Percentiles rank a stretch among this genome's conserved stretches.
phyloP scores from a whole-genome alignment of 169 alveolate genomes.

The Plasmodium vivax region DNA sequence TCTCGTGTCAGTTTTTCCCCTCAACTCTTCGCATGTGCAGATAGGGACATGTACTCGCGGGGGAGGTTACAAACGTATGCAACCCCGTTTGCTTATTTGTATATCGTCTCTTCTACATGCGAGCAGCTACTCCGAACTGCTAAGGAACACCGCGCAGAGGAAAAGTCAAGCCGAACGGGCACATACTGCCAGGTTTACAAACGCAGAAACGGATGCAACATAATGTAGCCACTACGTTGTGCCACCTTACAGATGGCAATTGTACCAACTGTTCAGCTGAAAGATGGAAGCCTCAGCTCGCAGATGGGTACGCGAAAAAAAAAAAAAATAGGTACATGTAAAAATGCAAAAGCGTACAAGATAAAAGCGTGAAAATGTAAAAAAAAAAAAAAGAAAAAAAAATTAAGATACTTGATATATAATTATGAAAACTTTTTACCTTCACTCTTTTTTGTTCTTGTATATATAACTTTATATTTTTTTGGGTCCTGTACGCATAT shows the following conservation, averaged over 20 bases:
- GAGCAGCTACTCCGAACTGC: background rate
- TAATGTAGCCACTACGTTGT: background rate
- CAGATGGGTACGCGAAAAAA: background rate
- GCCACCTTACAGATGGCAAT: background rate
- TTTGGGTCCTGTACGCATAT: background rate
- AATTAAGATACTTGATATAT: background rate
- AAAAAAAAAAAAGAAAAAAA: background rate
- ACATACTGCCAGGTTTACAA: background rate
- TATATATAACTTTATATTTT: background rate
- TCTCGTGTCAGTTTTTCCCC: background rate
- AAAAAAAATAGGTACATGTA: background rate
- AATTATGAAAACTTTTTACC: background rate
- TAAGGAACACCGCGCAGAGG: background rate
- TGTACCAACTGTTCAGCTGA: background rate
- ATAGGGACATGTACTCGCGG: background rate
- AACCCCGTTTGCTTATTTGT: background rate
- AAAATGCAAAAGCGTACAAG: background rate
- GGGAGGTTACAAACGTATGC: background rate
- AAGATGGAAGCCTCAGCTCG: background rate
- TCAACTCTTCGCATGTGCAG: background rate
- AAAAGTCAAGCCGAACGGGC: background rate
- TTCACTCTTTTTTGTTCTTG: background rate
- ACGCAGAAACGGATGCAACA: background rate
- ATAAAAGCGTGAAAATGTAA: background rate
- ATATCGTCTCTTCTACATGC: background rate